phyloP scores from a whole-genome alignment of 805 yeast species.

The Candida gorgasii region DNA sequence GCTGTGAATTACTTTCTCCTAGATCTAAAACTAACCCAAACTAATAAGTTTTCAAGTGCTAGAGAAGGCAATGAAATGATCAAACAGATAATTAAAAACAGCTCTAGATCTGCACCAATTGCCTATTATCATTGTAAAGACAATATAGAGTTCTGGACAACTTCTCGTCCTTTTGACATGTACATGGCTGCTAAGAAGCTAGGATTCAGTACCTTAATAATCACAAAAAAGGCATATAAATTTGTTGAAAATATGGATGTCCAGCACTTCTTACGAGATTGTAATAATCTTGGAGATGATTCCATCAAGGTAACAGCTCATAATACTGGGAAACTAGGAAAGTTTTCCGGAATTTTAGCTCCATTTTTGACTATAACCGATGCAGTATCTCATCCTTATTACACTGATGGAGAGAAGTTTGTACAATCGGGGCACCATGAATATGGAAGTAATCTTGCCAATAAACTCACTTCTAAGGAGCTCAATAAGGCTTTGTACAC shows the following conservation, averaged over 20 bases:
- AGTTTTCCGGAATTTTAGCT: slow-evolving; percentile 15
- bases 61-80: neutral
- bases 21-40: neutral
- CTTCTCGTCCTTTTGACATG: neutral
- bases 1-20: neutral
- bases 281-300: neutral
- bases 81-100: neutral
- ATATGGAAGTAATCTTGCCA: neutral
- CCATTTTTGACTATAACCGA: slow-evolving; percentile 16
- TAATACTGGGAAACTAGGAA: slow-evolving; percentile 16
- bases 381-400: neutral
- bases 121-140: slow-evolving; percentile 9
- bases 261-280: slow-evolving; percentile 6
- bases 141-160: slow-evolving; percentile 7
- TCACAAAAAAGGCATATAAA: slow-evolving; percentile 10
- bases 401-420: neutral
- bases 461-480: slow-evolving; percentile 6
- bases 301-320: slow-evolving; percentile 14
- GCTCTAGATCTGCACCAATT: neutral
- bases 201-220: slow-evolving; percentile 7
- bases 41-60: neutral
- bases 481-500: slow-evolving; percentile 11
- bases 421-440: neutral
- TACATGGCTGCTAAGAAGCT: slow-evolving; percentile 11
- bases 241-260: slow-evolving; percentile 15